These are phyloP conservation scores for Leptographium radiaticola DNA, from an alignment of 2,329 filamentous ascomycete species.

Conservation along the genomic window DNA sequence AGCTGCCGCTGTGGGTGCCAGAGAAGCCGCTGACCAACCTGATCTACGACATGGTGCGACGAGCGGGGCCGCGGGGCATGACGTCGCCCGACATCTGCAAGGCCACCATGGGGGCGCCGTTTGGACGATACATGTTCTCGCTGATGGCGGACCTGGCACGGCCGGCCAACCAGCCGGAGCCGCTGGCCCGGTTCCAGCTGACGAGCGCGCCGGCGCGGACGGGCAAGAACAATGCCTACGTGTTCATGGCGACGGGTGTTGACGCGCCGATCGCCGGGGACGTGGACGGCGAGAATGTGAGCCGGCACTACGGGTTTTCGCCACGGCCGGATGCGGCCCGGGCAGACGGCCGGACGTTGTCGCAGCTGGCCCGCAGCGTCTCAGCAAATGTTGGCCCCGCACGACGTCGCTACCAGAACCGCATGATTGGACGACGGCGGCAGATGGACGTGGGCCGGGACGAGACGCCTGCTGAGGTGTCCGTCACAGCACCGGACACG, in stretches of 20 bases:
- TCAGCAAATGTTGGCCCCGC: background rate
- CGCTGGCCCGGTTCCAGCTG: conserved; percentile 26
- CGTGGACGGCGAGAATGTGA: background rate
- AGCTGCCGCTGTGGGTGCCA: conserved; percentile 16
- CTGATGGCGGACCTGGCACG: conserved; percentile 19
- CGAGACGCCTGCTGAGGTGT: too few species aligned
- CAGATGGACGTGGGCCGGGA: background rate
- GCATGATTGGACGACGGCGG: background rate
- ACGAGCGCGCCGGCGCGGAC: conserved; percentile 22
- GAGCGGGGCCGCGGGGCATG: conserved; percentile 19
- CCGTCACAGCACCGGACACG: too few species aligned
- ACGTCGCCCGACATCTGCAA: conserved; percentile 23
- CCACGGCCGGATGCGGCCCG: conserved; percentile 2
- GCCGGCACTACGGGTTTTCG: background rate
- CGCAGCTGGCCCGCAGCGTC: conserved; percentile 9
- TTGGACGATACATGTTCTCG: conserved; percentile 22
- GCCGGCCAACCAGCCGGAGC: conserved; percentile 23
- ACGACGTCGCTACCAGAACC: background rate
- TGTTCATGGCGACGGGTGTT: conserved; percentile 17
- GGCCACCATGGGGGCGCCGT: conserved; percentile 21
- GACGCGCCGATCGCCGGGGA: background rate
- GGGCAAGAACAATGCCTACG: conserved; percentile 28
- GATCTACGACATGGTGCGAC: conserved; percentile 21
- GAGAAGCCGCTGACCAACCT: conserved; percentile 22
- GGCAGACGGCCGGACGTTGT: conserved; percentile 8